Conservation (phyloP, 2,329 filamentous ascomycete genomes). For the Sporothrix globosa region DNA sequence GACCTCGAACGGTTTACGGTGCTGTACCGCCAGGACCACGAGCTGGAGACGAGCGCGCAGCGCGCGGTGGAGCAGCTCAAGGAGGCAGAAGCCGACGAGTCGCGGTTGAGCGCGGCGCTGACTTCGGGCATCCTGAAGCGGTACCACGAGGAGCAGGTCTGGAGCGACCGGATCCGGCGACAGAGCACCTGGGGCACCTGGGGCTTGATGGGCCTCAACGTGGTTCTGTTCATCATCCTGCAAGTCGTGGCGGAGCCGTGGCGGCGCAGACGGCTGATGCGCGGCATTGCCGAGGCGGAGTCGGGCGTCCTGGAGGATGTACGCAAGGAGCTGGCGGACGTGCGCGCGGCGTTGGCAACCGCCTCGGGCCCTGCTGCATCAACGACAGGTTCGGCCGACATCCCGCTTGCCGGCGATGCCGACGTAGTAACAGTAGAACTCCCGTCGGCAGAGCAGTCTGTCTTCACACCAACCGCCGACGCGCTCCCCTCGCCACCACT, state of each 20-base stretch:
- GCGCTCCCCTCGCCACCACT: background rate
- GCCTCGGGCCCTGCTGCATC: conserved; percentile 28
- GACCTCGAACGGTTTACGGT: conserved; percentile 95
- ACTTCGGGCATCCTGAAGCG: conserved; percentile 83
- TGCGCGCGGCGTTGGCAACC: conserved; percentile 41
- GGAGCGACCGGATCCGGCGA: conserved; percentile 94
- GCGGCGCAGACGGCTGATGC: conserved; percentile 78
- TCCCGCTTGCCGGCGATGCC: background rate
- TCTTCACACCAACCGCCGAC: background rate
- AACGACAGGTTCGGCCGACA: background rate
- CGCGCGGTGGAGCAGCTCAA: conserved; percentile 72
- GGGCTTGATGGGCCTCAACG: conserved; percentile 96
- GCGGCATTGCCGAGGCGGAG: conserved; percentile 79
- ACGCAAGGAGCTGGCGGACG: conserved; percentile 47
- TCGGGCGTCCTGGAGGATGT: conserved; percentile 60
- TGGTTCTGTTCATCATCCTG: conserved; percentile 81
- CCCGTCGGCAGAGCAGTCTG: background rate
- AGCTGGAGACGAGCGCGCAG: conserved; percentile 82
- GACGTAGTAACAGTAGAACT: background rate
- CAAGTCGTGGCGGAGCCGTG: conserved; percentile 93
- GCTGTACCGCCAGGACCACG: conserved; percentile 88
- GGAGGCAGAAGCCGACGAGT: conserved; percentile 76
- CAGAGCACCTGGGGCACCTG: conserved; percentile 99
- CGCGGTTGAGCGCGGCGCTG: conserved; percentile 73
- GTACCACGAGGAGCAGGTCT: conserved; percentile 99